Evolutionary conservation across 164 flowering plant species (phyloP), one percentile per base, ranked within the genome.

Genomic region (Macadamia integrifolia): DNA sequence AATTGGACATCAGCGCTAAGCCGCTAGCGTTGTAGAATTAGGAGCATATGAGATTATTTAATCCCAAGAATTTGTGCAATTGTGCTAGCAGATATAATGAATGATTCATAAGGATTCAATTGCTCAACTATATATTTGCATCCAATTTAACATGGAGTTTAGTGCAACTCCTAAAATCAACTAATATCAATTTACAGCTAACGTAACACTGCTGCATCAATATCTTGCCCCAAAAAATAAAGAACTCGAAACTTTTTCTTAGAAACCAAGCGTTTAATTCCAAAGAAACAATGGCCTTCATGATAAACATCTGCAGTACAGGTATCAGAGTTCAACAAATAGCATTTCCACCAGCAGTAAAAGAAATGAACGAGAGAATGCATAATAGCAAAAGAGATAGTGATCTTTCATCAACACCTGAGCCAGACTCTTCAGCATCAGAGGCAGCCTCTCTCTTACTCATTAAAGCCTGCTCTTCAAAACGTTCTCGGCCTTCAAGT

Each of bases 401-500:
- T 35, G 40, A 32, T 42, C 29, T 40, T 63, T 17, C 14, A 69
- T 48, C 48, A 48, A 73, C 58, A 79, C 82, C 80, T 74, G 77
- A n/a, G 60, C 28, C 53, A 59, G 77, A 62, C 44, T 61, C 72
- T 49, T 68, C 80, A 69, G 61, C 62, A 74, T 66, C 71, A 9
- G 59, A 56, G 67, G 56, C 67, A 61, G 69, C 49, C 35, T 49
- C 5, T 15, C 32, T 68, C 35, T 32, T 35, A 35, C 0, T 46
- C 62, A 57, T 63, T 44, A 75, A 74, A 64, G 66, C 69, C 55
- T 78, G 78, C 65, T 78, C 80, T 72, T 78, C 80, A 62, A 78
- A 78, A 43, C 71, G 73, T 56, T 78, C 80, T 43, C 80, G 61
- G 29, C 73, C 80, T 55, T 78, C 80, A 18, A 78, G 75, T 63